Percentiles rank a stretch among this genome's conserved stretches.
phyloP scores from a whole-genome alignment of 345 rosid species.

The Acer negundo region DNA sequence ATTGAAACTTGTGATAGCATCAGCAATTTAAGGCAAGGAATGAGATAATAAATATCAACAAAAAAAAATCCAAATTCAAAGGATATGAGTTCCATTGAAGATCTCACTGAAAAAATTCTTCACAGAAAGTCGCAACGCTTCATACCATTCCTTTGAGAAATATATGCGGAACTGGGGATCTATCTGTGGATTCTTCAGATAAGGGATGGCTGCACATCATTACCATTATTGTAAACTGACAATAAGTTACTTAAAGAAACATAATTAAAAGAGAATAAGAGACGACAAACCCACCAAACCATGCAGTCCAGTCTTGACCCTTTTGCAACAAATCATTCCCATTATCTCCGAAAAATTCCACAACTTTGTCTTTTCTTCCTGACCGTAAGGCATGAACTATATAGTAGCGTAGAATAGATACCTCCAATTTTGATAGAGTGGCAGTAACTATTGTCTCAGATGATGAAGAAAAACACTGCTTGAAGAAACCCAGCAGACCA shows the following conservation, averaged over 20 bases:
- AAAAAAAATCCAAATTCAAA: constrained; percentile 21
- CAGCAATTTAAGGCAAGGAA: background rate
- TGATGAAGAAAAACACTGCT: constrained; percentile 53
- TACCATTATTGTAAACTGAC: constrained; percentile 7
- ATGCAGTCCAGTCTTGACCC: constrained; percentile 56
- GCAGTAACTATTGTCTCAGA: constrained; percentile 36
- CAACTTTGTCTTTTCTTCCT: constrained; percentile 53
- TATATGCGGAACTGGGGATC: constrained; percentile 65
- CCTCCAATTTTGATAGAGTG: constrained; percentile 52
- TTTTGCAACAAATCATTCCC: constrained; percentile 57
- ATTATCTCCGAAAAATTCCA: constrained; percentile 50
- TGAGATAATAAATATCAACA: constrained; percentile 8
- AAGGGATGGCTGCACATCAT: constrained; percentile 55
- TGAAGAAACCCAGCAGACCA: constrained; percentile 48
- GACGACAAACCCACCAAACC: constrained; percentile 57
- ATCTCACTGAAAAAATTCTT: constrained; percentile 71
- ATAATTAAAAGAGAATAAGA: constrained; percentile 1
- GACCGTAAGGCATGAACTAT: constrained; percentile 48
- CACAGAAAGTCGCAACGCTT: constrained; percentile 57
- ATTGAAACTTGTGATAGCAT: background rate
- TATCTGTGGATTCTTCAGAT: constrained; percentile 57
- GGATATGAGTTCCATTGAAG: constrained; percentile 79
- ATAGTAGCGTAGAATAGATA: constrained; percentile 50
- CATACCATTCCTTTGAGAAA: constrained; percentile 72
- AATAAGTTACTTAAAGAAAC: background rate